A percentile compares a stretch with the other conserved stretches of the same genome.
These are phyloP conservation scores for Trichoderma reesei DNA, from an alignment of 495 filamentous ascomycete genomes.

Conservation along the genomic window DNA sequence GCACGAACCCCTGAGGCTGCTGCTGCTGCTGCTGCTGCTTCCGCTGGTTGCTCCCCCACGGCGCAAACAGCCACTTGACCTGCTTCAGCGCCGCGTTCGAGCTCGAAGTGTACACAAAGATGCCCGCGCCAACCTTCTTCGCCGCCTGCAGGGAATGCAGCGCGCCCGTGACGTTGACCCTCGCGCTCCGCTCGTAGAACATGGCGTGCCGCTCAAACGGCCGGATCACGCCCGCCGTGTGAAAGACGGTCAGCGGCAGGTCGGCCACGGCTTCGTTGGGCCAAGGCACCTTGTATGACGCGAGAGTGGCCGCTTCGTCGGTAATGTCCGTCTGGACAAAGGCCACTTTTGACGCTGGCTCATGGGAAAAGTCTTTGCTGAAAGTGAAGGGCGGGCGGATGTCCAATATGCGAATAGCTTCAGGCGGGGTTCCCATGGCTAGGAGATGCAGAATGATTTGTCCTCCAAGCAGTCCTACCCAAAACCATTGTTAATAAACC, in stretches of 20 bases:
- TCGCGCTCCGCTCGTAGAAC: slow-evolving; percentile 34
- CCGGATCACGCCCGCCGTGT: slow-evolving; percentile 46
- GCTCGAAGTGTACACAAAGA: slow-evolving; percentile 52
- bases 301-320: slow-evolving; percentile 30
- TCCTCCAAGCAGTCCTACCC: slow-evolving; percentile 44
- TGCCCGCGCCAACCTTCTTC: slow-evolving; percentile 35
- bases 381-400: slow-evolving; percentile 29
- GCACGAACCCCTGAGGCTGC: slow-evolving; percentile 29
- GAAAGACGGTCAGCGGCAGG: slow-evolving; percentile 47
- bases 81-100: slow-evolving; percentile 38
- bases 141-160: slow-evolving; percentile 46
- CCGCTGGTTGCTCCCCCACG: slow-evolving; percentile 32
- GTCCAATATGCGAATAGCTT: slow-evolving; percentile 46
- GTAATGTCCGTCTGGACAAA: slow-evolving; percentile 46
- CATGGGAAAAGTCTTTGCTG: slow-evolving; percentile 26
- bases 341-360: slow-evolving; percentile 29
- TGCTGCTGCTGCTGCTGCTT: too few relatives aligned
- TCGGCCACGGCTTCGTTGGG: slow-evolving; percentile 26
- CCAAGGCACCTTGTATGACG: slow-evolving; percentile 43
- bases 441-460: slow-evolving; percentile 47
- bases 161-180: slow-evolving; percentile 52
- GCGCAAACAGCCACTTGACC: slow-evolving; percentile 38
- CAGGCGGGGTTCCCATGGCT: slow-evolving; percentile 41
- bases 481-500: neutral
- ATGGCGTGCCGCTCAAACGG: slow-evolving; percentile 37